Evolutionary conservation across 2,329 filamentous ascomycete genomes (phyloP).

Genomic region (Pseudogymnoascus sp.): DNA sequence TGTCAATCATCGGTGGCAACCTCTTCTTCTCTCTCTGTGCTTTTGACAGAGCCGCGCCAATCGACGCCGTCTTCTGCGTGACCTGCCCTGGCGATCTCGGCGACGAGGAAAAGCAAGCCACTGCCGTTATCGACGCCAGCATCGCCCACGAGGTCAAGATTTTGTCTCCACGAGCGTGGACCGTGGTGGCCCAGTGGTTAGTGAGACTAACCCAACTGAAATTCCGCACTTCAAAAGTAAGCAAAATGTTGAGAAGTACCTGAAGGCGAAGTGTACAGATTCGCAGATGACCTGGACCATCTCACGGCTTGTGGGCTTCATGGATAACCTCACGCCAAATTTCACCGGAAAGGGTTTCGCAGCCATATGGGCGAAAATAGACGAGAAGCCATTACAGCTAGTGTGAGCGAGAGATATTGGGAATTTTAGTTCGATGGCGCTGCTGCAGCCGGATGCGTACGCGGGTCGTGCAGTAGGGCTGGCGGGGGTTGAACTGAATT

Average conservation of each 20-base stretch:
- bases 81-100: conserved; percentile 26
- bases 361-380: conserved; percentile 21
- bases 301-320: conserved; percentile 47
- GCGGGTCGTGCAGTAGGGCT: conserved; percentile 32
- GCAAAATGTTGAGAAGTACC: conserved; percentile 51
- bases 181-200: conserved; percentile 45
- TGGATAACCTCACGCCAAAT: conserved; percentile 36
- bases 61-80: conserved; percentile 50
- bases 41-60: conserved; percentile 35
- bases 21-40: conserved; percentile 39
- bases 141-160: conserved; percentile 45
- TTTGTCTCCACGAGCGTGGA: conserved; percentile 60
- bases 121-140: conserved; percentile 48
- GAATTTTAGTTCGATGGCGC: conserved; percentile 36
- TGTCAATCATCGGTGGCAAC: conserved; percentile 45
- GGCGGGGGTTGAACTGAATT: conserved; percentile 38
- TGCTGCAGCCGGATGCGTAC: conserved; percentile 33
- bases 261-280: conserved; percentile 35
- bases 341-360: conserved; percentile 22
- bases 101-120: conserved; percentile 47
- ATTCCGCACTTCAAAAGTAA: conserved; percentile 58
- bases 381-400: conserved; percentile 31
- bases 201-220: conserved; percentile 43
- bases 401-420: conserved; percentile 39
- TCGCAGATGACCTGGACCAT: conserved; percentile 46